phyloP scores from a whole-genome alignment of 768 basidiomycete genomes.

The Leccinellum luteum region DNA sequence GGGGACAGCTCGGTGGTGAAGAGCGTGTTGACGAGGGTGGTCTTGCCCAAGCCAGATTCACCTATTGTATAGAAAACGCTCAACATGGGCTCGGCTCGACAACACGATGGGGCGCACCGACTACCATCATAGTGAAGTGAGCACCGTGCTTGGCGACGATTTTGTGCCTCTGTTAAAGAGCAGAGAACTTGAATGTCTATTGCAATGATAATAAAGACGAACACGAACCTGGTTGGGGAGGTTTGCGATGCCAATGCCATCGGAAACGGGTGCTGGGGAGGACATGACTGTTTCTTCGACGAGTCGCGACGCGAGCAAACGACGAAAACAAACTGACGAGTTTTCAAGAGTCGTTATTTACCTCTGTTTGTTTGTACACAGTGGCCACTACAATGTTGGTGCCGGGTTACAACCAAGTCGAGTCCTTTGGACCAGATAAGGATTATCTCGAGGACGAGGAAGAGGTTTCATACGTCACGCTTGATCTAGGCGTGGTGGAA shows the following conservation, averaged over 20 bases:
- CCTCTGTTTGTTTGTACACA: conserved; percentile 24
- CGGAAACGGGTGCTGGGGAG: conserved; percentile 39
- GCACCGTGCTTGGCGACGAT: conserved; percentile 97
- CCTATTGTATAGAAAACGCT: conserved; percentile 43
- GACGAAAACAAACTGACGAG: conserved; percentile 14
- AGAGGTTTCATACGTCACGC: conserved; percentile 63
- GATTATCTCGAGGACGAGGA: conserved; percentile 57
- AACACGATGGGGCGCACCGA: conserved; percentile 53
- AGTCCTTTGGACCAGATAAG: conserved; percentile 63
- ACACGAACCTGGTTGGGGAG: conserved; percentile 90
- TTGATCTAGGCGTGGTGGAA: conserved; percentile 71
- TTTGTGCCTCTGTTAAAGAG: conserved; percentile 80
- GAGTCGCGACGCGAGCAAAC: conserved; percentile 17
- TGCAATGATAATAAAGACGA: not conserved
- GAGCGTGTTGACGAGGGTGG: conserved; percentile 96
- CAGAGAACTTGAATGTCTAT: not conserved
- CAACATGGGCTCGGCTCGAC: not conserved
- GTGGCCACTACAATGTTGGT: conserved; percentile 35
- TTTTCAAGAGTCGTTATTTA: conserved; percentile 29
- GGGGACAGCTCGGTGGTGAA: conserved; percentile 96
- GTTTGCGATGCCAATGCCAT: conserved; percentile 94
- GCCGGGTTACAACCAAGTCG: conserved; percentile 66
- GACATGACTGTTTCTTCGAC: conserved; percentile 28
- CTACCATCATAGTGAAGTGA: conserved; percentile 99
- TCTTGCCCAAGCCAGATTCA: conserved; percentile 97